Base-by-base conservation (phyloP, 1,139 yeast species). In the Torulaspora pretoriensis region DNA sequence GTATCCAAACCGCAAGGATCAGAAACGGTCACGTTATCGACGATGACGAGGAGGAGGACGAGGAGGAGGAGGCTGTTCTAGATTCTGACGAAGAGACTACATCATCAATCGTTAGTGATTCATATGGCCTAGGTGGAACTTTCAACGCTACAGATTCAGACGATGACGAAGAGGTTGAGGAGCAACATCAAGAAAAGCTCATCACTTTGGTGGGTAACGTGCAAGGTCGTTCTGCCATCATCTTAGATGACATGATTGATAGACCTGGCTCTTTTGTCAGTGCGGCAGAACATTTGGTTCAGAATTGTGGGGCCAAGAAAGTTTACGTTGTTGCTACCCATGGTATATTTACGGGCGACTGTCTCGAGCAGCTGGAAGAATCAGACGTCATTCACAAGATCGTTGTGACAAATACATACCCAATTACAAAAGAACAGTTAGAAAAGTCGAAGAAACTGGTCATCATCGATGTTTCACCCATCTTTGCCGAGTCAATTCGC, bases 121-220 rank as follows among this genome's bases (percentile, higher is more conserved):
- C 70, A 3, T 64, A 79, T 58, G 92, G 87, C 8, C 73, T 84
- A 50, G 95, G 95, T 33, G 95, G 94, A 12, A 73, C 89, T n/a
- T 86, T 78, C 54, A 95, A 87, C 60, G 90, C 86, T 22, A 75
- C 78, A 33, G 81, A 81, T 53, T 82, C 90, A 7, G 97, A 89
- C 63, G 66, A 73, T 48, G 95, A 87, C 54, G 95, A 87, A 58
- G 96, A 84, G 61, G 83, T 84, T 32, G 76, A 77, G 45, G 75
- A 78, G 35, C 71, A 73, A 30, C 74, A 74, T n/a, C 80, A 79
- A 57, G 97, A 92, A 67, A 88, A 88, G 65, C 77, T 90, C 62
- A 92, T 94, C 63, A 92, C 98, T 9, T 75, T 94, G 49, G 99
- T 94, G 37, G 99, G 99, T 52, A 95, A 92, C 63, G 99, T 94